Conservation (phyloP, 2,329 filamentous ascomycete species). For the Penicillium sp. region DNA sequence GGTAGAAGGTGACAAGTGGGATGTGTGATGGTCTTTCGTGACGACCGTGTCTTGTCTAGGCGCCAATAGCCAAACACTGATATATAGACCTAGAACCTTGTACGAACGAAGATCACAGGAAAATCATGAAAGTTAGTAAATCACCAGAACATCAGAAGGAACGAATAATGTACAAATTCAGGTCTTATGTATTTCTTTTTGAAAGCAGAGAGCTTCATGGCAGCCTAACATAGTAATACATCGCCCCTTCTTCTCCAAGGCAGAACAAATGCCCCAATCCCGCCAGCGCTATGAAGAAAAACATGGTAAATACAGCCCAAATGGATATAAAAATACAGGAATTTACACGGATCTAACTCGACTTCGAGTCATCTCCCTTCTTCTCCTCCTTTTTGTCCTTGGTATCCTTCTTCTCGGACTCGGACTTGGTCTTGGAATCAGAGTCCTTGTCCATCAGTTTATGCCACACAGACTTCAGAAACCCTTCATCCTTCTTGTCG, state of each 20-base stretch:
- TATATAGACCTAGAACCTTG: not conserved
- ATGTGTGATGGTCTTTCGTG: constrained; percentile 22
- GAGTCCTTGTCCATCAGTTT: constrained; percentile 67
- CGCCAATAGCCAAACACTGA: constrained; percentile 10
- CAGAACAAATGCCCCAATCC: constrained; percentile 29
- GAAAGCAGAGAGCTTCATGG: constrained; percentile 25
- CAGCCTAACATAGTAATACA: constrained; percentile 26
- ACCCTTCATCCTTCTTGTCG: constrained; percentile 72
- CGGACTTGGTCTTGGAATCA: constrained; percentile 29
- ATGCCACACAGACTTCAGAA: constrained; percentile 92
- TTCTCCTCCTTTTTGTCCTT: constrained; percentile 14
- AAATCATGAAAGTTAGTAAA: not conserved
- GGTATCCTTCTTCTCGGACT: constrained; percentile 22
- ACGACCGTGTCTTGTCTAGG: constrained; percentile 10
- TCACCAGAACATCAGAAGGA: not conserved
- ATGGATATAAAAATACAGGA: constrained; percentile 27
- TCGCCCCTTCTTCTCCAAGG: constrained; percentile 12
- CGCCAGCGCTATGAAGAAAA: constrained; percentile 40
- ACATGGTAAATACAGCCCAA: constrained; percentile 29
- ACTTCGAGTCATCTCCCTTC: constrained; percentile 33
- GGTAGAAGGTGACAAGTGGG: constrained; percentile 18
- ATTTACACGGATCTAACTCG: constrained; percentile 31
- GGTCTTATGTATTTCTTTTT: constrained; percentile 1
- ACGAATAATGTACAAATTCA: not conserved
- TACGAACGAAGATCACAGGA: not conserved